These are phyloP conservation scores for Fusarium sp. DNA, from an alignment of 2,329 filamentous ascomycete species.

Conservation along the genomic window DNA sequence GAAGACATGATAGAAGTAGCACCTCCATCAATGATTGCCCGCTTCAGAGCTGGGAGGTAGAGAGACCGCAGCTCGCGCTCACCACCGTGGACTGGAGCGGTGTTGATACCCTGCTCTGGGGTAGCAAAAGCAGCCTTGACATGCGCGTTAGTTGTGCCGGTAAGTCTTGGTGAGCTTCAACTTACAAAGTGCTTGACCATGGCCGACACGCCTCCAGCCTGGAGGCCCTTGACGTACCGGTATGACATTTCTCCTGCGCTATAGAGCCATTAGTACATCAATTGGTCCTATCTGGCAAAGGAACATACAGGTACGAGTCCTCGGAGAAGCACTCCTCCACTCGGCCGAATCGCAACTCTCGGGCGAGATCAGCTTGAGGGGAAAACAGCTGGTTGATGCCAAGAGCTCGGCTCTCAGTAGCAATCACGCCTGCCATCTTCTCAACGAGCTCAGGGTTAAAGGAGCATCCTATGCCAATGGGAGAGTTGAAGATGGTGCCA, in stretches of 20 bases:
- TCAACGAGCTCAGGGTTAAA: constrained; percentile 74
- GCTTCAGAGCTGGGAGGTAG: constrained; percentile 72
- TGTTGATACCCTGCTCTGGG: constrained; percentile 80
- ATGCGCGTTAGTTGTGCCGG: background rate
- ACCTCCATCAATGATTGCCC: constrained; percentile 76
- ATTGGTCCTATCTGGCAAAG: background rate
- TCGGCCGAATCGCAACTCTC: constrained; percentile 77
- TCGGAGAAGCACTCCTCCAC: constrained; percentile 82
- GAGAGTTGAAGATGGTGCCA: constrained; percentile 83
- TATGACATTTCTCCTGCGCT: constrained; percentile 75
- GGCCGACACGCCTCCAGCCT: constrained; percentile 73
- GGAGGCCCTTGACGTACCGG: constrained; percentile 67
- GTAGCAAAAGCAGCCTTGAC: constrained; percentile 68
- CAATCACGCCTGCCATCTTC: constrained; percentile 76
- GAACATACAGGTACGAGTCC: constrained; percentile 68
- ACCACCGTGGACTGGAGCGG: constrained; percentile 67
- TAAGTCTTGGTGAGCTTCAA: background rate
- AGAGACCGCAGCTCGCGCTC: constrained; percentile 67
- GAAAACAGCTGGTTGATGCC: constrained; percentile 81
- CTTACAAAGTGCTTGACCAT: constrained; percentile 80
- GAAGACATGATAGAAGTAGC: constrained; percentile 79
- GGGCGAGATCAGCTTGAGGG: constrained; percentile 76
- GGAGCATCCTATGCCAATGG: constrained; percentile 77
- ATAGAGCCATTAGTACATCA: constrained; percentile 15
- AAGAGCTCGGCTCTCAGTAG: constrained; percentile 72